phyloP scores from a whole-genome alignment of 345 rosid genomes.

The Raphanus raphanistrum region DNA sequence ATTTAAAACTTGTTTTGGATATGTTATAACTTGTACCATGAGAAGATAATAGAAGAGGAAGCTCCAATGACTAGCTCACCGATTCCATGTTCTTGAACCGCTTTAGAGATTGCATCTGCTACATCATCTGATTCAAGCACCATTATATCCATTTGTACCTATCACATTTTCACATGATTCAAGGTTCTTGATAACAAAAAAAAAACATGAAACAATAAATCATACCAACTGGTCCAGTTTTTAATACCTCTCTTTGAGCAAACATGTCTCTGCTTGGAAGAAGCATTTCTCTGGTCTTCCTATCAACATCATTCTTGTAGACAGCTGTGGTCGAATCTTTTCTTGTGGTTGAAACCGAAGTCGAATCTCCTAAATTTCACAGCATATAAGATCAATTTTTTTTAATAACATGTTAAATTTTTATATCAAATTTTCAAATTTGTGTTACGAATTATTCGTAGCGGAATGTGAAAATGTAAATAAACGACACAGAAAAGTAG shows the following conservation, averaged over 20 bases:
- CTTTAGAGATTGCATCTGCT: slow-evolving; percentile 70
- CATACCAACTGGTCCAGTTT: not conserved
- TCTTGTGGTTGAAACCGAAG: slow-evolving; percentile 48
- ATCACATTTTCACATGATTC: slow-evolving; percentile 13
- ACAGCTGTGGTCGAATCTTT: slow-evolving; percentile 61
- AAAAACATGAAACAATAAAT: not conserved
- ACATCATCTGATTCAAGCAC: slow-evolving; percentile 71
- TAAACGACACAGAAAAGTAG: not conserved
- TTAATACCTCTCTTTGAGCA: slow-evolving; percentile 57
- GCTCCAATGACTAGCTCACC: slow-evolving; percentile 81
- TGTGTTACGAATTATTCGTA: not conserved
- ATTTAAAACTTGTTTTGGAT: not conserved
- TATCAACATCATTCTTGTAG: slow-evolving; percentile 70
- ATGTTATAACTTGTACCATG: slow-evolving; percentile 61
- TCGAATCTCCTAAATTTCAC: slow-evolving; percentile 54
- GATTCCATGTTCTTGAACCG: slow-evolving; percentile 51
- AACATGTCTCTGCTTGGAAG: slow-evolving; percentile 70
- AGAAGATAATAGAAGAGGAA: slow-evolving; percentile 57
- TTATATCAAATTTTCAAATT: not conserved
- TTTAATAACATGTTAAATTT: not conserved
- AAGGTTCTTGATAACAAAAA: not conserved
- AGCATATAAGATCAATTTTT: not conserved
- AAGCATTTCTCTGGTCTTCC: slow-evolving; percentile 61
- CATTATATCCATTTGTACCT: slow-evolving; percentile 66
- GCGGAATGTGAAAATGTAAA: not conserved